These are phyloP conservation scores for Ustilago xerochloae DNA, from an alignment of 1,284 basidiomycete genomes.

Conservation along the genomic window DNA sequence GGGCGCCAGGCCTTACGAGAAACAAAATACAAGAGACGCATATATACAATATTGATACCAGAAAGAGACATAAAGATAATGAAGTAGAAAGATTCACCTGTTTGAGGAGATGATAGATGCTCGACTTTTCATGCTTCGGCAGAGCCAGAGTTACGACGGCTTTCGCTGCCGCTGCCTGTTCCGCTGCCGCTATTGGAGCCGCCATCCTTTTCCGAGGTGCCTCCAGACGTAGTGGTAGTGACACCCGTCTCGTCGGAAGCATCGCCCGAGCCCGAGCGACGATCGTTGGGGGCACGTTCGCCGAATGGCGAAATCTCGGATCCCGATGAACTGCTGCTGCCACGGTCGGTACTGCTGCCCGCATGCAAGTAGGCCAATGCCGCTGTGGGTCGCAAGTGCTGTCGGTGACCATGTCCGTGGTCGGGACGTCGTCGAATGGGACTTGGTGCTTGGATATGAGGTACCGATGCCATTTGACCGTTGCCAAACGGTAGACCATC, in stretches of 20 bases:
- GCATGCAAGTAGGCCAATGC: constrained; percentile 34
- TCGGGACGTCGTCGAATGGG: constrained; percentile 50
- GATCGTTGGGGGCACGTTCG: constrained; percentile 23
- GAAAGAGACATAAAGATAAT: not conserved
- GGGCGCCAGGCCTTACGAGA: constrained; percentile 7
- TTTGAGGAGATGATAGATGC: not conserved
- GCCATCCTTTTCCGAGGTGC: constrained; percentile 52
- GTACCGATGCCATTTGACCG: constrained; percentile 4
- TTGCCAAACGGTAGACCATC: constrained; percentile 9
- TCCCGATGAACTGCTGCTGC: constrained; percentile 38
- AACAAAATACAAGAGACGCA: not conserved
- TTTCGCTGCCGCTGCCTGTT: constrained; percentile 31
- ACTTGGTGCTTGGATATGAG: constrained; percentile 34
- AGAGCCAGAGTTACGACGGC: constrained; percentile 37
- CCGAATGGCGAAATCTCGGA: constrained; percentile 41
- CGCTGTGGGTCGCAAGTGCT: constrained; percentile 45
- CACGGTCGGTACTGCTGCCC: constrained; percentile 35
- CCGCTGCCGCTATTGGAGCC: constrained; percentile 32
- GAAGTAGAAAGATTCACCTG: not conserved
- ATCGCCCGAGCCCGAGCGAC: constrained; percentile 42
- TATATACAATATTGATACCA: constrained; percentile 12
- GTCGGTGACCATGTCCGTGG: constrained; percentile 51
- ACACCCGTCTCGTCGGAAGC: constrained; percentile 47
- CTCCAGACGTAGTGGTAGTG: constrained; percentile 45
- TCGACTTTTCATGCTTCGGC: constrained; percentile 14